Conservation (phyloP, 1,284 basidiomycete genomes). For the Ganoderma sinense region DNA sequence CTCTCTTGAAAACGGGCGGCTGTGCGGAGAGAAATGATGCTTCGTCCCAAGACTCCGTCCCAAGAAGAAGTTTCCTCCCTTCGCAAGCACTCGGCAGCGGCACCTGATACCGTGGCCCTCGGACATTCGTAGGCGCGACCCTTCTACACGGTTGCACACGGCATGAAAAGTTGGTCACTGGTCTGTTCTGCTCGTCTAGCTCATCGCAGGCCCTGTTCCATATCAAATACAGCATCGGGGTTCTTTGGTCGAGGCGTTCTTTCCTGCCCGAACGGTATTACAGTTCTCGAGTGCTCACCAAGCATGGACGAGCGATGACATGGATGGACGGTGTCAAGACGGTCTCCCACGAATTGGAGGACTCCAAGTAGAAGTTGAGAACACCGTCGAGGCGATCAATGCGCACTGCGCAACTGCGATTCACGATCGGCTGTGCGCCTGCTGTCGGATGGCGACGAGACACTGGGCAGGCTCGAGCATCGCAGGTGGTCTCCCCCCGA, state of each 20-base stretch:
- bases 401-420: background rate
- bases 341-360: background rate
- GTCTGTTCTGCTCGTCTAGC: background rate
- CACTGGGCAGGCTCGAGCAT: no score
- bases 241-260: background rate
- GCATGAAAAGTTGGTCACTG: background rate
- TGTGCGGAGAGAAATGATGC: background rate
- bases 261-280: background rate
- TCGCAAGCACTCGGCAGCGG: background rate
- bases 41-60: background rate
- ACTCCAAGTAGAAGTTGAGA: no score
- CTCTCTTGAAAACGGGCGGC: background rate
- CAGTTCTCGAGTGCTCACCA: background rate
- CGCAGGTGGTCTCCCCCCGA: background rate
- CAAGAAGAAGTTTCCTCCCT: background rate
- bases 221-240: background rate
- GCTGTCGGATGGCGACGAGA: no score
- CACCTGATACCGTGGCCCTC: conserved; percentile 16
- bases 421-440: background rate
- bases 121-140: conserved; percentile 7
- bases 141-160: no score
- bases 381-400: no score
- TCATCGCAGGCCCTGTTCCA: background rate
- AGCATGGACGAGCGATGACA: background rate
- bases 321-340: background rate